Evolutionary conservation across 345 rosid genomes (phyloP).

Genomic region (Moricandia arvensis): DNA sequence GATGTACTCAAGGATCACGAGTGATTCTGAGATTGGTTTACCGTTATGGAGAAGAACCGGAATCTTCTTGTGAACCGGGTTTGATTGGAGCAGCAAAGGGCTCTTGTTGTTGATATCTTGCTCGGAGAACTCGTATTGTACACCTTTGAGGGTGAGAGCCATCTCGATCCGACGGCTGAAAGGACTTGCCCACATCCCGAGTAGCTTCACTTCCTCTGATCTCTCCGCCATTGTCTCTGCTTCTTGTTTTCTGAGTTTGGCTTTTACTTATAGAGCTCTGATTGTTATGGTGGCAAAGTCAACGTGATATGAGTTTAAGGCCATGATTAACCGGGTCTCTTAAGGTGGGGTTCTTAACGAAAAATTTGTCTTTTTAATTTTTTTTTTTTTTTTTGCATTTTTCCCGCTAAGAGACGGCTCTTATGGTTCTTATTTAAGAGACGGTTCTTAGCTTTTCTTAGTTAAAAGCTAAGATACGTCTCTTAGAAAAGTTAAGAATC

Average conservation of each 20-base stretch:
- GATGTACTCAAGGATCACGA: slow-evolving; percentile 48
- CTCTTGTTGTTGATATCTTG: slow-evolving; percentile 42
- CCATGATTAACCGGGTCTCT: too few species aligned
- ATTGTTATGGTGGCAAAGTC: neutral
- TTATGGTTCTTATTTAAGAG: too few species aligned
- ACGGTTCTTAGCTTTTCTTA: too few species aligned
- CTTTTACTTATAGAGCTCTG: neutral
- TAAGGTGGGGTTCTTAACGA: too few species aligned
- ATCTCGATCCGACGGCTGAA: slow-evolving; percentile 42
- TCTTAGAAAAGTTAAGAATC: too few species aligned
- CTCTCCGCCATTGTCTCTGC: slow-evolving; percentile 23
- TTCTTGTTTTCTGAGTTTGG: neutral
- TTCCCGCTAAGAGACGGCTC: too few species aligned
- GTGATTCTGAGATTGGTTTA: slow-evolving; percentile 44
- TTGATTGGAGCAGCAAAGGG: slow-evolving; percentile 40
- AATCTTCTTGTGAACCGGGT: slow-evolving; percentile 46
- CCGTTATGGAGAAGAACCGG: slow-evolving; percentile 55
- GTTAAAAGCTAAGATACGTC: too few species aligned
- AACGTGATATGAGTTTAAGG: neutral
- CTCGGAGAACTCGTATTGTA: slow-evolving; percentile 32
- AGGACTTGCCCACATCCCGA: slow-evolving; percentile 47
- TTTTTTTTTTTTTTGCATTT: too few species aligned
- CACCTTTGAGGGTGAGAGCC: slow-evolving; percentile 46
- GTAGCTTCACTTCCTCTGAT: slow-evolving; percentile 45
- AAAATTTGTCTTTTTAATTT: too few species aligned